Evolutionary conservation across 2,329 filamentous ascomycete species (phyloP), one percentile per base, ranked within the genome.

Genomic region (Dactylellina haptotyla): DNA sequence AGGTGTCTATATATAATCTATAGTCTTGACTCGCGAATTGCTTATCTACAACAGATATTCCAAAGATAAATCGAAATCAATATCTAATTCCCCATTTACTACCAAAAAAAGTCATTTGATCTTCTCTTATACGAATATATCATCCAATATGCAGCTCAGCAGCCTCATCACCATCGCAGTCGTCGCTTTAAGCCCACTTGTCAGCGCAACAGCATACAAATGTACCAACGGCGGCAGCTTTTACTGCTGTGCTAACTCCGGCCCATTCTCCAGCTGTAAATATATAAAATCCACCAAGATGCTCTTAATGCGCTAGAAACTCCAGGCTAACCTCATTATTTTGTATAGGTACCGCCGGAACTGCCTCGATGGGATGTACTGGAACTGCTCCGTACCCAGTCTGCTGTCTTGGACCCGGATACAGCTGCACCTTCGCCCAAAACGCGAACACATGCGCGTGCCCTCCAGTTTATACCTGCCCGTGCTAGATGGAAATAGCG

Each of bases 391-490:
- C 56, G 16, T 69, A 69, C 18, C 64, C 64, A 30, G 64, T 53
- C 28, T 69, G 64, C 39, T 69, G 64, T 39, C 26, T 45, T 10
- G 64, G 64, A 46, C 64, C 64, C 9, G 64, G 56, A 54, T 69
- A 69, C 37, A 69, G 58, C 56, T 69, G 64, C n/a, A 69, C 58
- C n/a, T 69, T 69, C 14, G 56, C 64, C 16, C 32, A 25, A 8
- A 54, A 16, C n/a, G 64, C 64, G 8, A 69, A 69, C 16, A 45
- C 54, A 26, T 69, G 64, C 39, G 54, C 54, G 20, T 69, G 64
- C 54, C 64, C 64, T 26, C 54, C 54, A 4, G 54, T 59, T 30
- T 69, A 69, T 37, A 61, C 45, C 14, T 69, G 64, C n/a, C 25
- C 45, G 46, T 69, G 64, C 46, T 69, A 61, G 26, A 43, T 37